A percentile compares a stretch with the other conserved stretches of the same genome.
These are phyloP conservation scores for Suillus placidus DNA, from an alignment of 768 basidiomycete species.

Conservation along the genomic window DNA sequence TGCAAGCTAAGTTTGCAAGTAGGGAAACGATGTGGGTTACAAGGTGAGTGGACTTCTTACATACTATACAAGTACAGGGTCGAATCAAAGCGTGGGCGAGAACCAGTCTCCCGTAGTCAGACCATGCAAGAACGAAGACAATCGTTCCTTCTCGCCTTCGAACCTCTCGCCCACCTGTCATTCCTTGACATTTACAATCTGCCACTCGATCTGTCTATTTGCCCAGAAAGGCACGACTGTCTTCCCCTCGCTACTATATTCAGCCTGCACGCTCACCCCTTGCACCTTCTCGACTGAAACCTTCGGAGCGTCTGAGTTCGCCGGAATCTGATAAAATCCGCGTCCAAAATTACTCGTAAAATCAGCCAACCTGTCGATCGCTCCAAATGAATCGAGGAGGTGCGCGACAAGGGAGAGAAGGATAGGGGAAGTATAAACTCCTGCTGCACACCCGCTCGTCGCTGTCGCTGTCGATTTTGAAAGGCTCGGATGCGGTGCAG, in stretches of 20 bases:
- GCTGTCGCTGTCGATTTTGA: slow-evolving; percentile 74
- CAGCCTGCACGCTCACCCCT: slow-evolving; percentile 45
- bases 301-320: slow-evolving; percentile 32
- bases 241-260: slow-evolving; percentile 48
- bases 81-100: background rate
- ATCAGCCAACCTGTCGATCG: slow-evolving; percentile 76
- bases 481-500: slow-evolving; percentile 83
- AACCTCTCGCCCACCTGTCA: background rate
- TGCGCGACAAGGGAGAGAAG: slow-evolving; percentile 90
- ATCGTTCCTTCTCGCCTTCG: background rate
- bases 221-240: slow-evolving; percentile 86
- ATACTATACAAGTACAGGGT: background rate
- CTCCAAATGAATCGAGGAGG: slow-evolving; percentile 84
- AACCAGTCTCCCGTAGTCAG: background rate
- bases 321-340: slow-evolving; percentile 65
- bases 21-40: background rate
- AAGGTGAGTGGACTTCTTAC: background rate
- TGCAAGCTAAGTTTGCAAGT: background rate
- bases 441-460: slow-evolving; percentile 82
- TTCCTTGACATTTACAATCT: slow-evolving; percentile 37
- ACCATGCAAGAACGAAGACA: background rate
- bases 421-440: slow-evolving; percentile 93
- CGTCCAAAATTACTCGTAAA: slow-evolving; percentile 84
- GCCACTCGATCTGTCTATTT: slow-evolving; percentile 80
- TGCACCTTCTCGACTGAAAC: slow-evolving; percentile 49